Conservation (phyloP, 495 filamentous ascomycete genomes). For the Penicillium dipodomyicola region DNA sequence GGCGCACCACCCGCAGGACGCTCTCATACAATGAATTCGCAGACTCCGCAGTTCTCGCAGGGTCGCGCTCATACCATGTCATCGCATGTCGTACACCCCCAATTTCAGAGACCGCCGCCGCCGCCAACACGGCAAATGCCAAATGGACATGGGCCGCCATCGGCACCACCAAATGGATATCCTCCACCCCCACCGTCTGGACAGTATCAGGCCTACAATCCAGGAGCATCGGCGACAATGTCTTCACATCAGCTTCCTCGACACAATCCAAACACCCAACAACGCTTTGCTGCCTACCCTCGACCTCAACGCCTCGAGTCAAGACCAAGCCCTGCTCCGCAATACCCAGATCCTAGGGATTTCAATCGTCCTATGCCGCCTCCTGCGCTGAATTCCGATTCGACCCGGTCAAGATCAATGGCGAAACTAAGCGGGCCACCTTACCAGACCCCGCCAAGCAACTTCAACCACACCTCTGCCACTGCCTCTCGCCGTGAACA, state of each 20-base stretch:
- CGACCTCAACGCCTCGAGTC: constrained; percentile 69
- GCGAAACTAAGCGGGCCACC: constrained; percentile 64
- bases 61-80: constrained; percentile 87
- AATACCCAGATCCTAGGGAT: constrained; percentile 50
- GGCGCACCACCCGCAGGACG: constrained; percentile 80
- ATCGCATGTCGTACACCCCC: constrained; percentile 55
- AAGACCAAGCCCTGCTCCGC: constrained; percentile 58
- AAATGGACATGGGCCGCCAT: constrained; percentile 48
- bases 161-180: constrained; percentile 39
- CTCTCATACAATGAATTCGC: constrained; percentile 81
- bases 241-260: constrained; percentile 63
- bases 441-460: constrained; percentile 62
- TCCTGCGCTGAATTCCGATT: constrained; percentile 78
- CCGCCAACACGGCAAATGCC: constrained; percentile 62
- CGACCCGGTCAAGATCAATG: constrained; percentile 75
- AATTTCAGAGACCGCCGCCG: constrained; percentile 44
- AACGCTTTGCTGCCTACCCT: constrained; percentile 56
- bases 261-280: constrained; percentile 47
- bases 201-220: constrained; percentile 44
- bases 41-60: constrained; percentile 54
- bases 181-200: constrained; percentile 35
- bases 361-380: constrained; percentile 52
- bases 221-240: constrained; percentile 51
- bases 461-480: constrained; percentile 65
- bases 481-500: constrained; percentile 74